phyloP scores from a whole-genome alignment of 768 basidiomycete genomes.

The Termitomyces sp. region DNA sequence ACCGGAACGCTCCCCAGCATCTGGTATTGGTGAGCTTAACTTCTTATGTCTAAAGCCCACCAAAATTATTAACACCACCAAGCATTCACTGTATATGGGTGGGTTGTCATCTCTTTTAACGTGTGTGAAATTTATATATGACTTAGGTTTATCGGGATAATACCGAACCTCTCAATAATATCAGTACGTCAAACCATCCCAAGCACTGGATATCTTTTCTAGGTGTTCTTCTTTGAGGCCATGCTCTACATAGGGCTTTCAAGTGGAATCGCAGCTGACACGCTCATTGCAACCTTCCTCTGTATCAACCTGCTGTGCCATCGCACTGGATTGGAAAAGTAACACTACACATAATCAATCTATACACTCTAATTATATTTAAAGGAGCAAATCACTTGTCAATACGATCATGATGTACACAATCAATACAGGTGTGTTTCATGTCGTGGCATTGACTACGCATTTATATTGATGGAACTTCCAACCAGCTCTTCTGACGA shows the following conservation, averaged over 20 bases:
- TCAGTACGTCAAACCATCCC: background rate
- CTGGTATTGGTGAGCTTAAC: background rate
- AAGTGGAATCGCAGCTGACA: conserved; percentile 8
- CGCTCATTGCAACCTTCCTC: conserved; percentile 8
- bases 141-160: background rate
- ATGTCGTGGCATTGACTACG: background rate
- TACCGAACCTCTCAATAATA: background rate
- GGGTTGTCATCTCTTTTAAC: background rate
- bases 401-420: background rate
- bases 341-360: too few relatives aligned
- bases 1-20: background rate
- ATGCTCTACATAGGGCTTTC: conserved; percentile 8
- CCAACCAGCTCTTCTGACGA: background rate
- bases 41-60: background rate
- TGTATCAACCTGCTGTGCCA: conserved; percentile 1
- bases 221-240: background rate
- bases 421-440: background rate
- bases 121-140: background rate
- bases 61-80: background rate
- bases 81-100: background rate
- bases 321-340: conserved; percentile 8
- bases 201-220: background rate
- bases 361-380: background rate
- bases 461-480: background rate
- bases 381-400: background rate